Evolutionary conservation across 139 green algal species (phyloP).

Genomic region (Volvox reticuliferus): DNA sequence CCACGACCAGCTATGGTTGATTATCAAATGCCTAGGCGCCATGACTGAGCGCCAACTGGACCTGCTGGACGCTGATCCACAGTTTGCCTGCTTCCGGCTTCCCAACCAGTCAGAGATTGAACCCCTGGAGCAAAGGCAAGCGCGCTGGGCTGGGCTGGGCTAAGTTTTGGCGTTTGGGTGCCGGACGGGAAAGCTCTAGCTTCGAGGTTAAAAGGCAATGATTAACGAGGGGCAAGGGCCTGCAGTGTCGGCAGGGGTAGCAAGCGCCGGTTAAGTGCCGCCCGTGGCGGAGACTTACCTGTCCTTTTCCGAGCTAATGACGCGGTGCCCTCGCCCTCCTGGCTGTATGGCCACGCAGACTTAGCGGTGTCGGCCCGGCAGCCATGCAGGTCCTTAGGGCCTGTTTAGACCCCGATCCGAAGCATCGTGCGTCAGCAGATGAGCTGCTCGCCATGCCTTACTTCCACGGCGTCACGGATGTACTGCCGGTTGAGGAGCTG

Average conservation of each 20-base stretch:
- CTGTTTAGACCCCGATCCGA: constrained; percentile 70
- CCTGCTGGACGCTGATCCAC: constrained; percentile 53
- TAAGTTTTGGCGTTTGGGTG: too few species aligned
- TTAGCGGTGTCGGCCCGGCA: constrained; percentile 25
- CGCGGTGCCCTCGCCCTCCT: too few species aligned
- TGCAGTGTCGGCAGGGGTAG: too few species aligned
- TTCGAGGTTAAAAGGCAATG: too few species aligned
- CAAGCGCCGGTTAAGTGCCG: too few species aligned
- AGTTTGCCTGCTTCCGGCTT: constrained; percentile 59
- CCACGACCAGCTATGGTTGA: constrained; percentile 73
- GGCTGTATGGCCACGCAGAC: constrained; percentile 31
- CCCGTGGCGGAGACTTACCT: too few species aligned
- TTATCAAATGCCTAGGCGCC: constrained; percentile 62
- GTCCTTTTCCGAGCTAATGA: too few species aligned
- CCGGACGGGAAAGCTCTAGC: too few species aligned
- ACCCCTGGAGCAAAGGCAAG: constrained; percentile 45
- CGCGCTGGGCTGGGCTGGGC: background rate
- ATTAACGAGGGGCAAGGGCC: too few species aligned
- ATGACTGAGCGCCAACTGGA: constrained; percentile 63
- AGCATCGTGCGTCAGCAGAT: constrained; percentile 52
- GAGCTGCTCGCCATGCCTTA: constrained; percentile 73
- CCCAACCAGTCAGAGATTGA: constrained; percentile 43
- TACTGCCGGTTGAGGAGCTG: constrained; percentile 28
- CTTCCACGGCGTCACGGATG: constrained; percentile 54
- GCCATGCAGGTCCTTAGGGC: constrained; percentile 67